A percentile compares a stretch with the other conserved stretches of the same genome.
These are phyloP conservation scores for Ephemerocybe angulata DNA, from an alignment of 768 basidiomycete species.

Conservation along the genomic window DNA sequence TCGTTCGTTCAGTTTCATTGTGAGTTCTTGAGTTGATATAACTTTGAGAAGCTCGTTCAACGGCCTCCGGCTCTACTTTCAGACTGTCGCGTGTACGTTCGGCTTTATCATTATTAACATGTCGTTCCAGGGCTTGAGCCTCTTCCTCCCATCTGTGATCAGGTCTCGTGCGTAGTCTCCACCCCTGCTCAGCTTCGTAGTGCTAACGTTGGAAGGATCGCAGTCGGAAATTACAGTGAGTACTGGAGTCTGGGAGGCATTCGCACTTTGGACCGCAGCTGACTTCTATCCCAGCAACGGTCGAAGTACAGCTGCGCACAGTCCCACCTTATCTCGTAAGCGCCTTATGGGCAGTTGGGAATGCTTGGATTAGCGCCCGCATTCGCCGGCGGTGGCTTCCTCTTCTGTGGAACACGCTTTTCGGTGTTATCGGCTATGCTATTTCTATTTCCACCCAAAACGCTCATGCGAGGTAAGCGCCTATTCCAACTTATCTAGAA, in stretches of 20 bases:
- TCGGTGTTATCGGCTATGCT: conserved; percentile 42
- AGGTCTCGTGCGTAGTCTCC: conserved; percentile 33
- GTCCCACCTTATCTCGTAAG: conserved; percentile 45
- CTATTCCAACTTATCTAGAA: neutral
- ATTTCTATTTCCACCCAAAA: conserved; percentile 41
- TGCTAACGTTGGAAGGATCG: neutral
- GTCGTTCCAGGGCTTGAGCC: conserved; percentile 39
- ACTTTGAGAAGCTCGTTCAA: neutral
- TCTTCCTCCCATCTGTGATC: conserved; percentile 46
- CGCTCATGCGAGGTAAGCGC: conserved; percentile 31
- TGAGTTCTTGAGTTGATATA: neutral
- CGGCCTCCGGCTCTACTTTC: neutral
- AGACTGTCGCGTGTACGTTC: conserved; percentile 30
- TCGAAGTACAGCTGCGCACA: conserved; percentile 46
- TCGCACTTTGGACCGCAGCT: neutral
- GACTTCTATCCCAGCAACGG: conserved; percentile 28
- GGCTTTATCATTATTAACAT: conserved; percentile 36
- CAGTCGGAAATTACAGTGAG: conserved; percentile 39
- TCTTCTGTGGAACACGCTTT: conserved; percentile 26
- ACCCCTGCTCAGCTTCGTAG: neutral
- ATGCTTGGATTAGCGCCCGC: conserved; percentile 34
- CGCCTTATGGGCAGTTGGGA: conserved; percentile 36
- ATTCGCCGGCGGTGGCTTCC: conserved; percentile 32
- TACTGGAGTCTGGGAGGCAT: neutral
- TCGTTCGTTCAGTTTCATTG: conserved; percentile 17